Percentiles rank a stretch among this genome's conserved stretches.
Evolutionary conservation across 2,329 filamentous ascomycete species (phyloP).

Genomic region (Fusarium floridanum): DNA sequence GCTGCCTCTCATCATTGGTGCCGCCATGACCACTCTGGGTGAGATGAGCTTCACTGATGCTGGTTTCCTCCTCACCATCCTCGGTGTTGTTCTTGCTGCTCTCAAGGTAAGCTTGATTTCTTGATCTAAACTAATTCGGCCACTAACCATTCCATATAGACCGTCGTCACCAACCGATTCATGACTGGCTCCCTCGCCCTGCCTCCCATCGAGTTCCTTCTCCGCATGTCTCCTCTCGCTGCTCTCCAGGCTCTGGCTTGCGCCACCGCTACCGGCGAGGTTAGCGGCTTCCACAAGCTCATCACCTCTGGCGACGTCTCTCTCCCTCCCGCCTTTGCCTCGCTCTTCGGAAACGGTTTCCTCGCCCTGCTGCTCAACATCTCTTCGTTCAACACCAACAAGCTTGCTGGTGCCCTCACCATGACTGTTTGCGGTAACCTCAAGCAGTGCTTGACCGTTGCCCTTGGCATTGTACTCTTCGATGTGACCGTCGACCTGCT

Average conservation of each 20-base stretch:
- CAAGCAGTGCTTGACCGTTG: constrained; percentile 69
- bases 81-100: constrained; percentile 67
- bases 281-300: constrained; percentile 56
- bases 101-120: constrained; percentile 59
- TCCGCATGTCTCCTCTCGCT: constrained; percentile 73
- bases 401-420: constrained; percentile 68
- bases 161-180: constrained; percentile 73
- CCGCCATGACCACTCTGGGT: constrained; percentile 70
- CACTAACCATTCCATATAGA: constrained; percentile 54
- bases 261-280: constrained; percentile 66
- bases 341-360: constrained; percentile 64
- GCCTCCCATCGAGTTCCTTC: constrained; percentile 70
- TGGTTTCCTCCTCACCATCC: constrained; percentile 67
- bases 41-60: constrained; percentile 73
- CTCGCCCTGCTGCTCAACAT: constrained; percentile 69
- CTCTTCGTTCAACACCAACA: constrained; percentile 70
- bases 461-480: constrained; percentile 67
- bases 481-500: constrained; percentile 62
- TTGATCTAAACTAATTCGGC: background rate
- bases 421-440: constrained; percentile 72
- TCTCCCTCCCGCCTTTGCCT: constrained; percentile 54
- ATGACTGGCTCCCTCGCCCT: constrained; percentile 72
- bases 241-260: constrained; percentile 67
- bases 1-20: constrained; percentile 70
- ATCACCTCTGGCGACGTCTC: constrained; percentile 53